Base-by-base conservation (phyloP, 257 asterid species). In the Thymus quinquecostatus region DNA sequence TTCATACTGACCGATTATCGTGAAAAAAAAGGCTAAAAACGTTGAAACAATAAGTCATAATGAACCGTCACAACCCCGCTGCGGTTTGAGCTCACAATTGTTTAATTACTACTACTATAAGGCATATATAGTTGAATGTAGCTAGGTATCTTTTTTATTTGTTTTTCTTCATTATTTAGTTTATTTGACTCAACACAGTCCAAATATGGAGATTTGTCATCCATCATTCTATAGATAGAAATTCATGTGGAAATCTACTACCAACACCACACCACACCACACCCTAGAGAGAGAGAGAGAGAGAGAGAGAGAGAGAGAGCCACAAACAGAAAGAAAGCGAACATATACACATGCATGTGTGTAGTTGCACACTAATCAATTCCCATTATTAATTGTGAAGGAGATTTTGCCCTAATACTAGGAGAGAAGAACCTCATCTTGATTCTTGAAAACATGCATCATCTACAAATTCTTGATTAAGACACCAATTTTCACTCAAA, bases 401-500 rank as follows among this genome's bases (percentile, higher is more conserved):
- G n/a, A n/a, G n/a, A n/a, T n/a, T n/a, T n/a, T n/a, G n/a, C n/a
- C n/a, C n/a, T n/a, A n/a, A n/a, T n/a, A n/a, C n/a, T n/a, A n/a
- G n/a, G n/a, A n/a, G n/a, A n/a, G n/a, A n/a, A n/a, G n/a, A n/a
- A n/a, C n/a, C n/a, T n/a, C n/a, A n/a, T n/a, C n/a, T n/a, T n/a
- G n/a, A n/a, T n/a, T n/a, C n/a, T n/a, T n/a, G n/a, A n/a, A n/a
- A n/a, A n/a, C n/a, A n/a, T n/a, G n/a, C n/a, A n/a, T n/a, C n/a
- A n/a, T n/a, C n/a, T n/a, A n/a, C 5, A 55, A 51, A 44, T 38
- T 69, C 29, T 65, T 73, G 55, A 73, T 45, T 40, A 27, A 38
- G 66, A 49, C 63, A 62, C 30, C 27, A 62, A 3, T 45, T 61
- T 63, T 72, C 66, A 63, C 41, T 45, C n/a, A 44, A 40, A 72